phyloP scores from a whole-genome alignment of 1,139 yeast species.

The Taphrina populina region DNA sequence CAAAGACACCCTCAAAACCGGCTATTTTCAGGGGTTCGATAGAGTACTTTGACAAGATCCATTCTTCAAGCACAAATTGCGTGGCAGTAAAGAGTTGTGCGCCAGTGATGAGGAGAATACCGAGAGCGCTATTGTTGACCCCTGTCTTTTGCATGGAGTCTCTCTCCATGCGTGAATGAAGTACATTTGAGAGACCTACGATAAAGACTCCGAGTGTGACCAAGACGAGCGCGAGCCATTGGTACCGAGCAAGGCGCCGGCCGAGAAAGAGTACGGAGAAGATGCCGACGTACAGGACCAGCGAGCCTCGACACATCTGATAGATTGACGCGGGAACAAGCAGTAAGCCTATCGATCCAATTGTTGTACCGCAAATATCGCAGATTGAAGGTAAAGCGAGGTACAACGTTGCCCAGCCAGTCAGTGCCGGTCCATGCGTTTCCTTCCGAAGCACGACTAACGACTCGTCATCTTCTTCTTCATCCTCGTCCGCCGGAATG shows the following conservation, averaged over 20 bases:
- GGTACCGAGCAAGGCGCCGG: conserved; percentile 57
- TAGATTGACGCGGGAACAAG: conserved; percentile 79
- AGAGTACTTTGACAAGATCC: conserved; percentile 56
- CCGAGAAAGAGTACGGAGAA: conserved; percentile 65
- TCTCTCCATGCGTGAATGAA: conserved; percentile 11
- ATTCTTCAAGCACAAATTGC: conserved; percentile 78
- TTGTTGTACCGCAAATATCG: conserved; percentile 71
- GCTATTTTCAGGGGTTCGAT: conserved; percentile 67
- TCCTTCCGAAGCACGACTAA: conserved; percentile 37
- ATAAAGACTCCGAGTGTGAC: conserved; percentile 68
- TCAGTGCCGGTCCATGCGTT: conserved; percentile 10
- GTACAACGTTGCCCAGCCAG: conserved; percentile 12
- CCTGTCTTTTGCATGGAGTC: background rate
- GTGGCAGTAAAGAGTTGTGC: conserved; percentile 70
- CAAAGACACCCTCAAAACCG: conserved; percentile 73
- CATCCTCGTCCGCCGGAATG: conserved; percentile 4
- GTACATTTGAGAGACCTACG: conserved; percentile 68
- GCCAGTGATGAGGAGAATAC: conserved; percentile 58
- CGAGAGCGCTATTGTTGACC: conserved; percentile 46
- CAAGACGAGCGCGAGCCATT: conserved; percentile 64
- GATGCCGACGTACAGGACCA: conserved; percentile 73
- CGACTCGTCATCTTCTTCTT: conserved; percentile 1
- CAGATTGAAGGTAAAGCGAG: conserved; percentile 66
- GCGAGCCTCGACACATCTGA: conserved; percentile 80
- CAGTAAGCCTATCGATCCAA: conserved; percentile 71